These are phyloP conservation scores for Cyphellophora europaea DNA, from an alignment of 2,329 filamentous ascomycete species.

Conservation along the genomic window DNA sequence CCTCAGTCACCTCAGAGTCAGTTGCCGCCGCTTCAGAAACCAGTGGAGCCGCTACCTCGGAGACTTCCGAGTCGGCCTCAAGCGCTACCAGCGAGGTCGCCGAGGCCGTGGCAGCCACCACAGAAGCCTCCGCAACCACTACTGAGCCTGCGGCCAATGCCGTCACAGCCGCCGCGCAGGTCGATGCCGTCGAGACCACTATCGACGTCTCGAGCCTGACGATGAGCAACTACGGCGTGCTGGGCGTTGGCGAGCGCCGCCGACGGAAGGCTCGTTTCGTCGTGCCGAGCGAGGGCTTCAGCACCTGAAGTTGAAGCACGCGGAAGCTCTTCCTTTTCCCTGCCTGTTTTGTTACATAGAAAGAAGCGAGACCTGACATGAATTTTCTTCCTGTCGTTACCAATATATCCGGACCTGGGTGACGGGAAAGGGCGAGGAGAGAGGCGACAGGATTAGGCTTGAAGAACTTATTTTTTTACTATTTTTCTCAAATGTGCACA, in stretches of 20 bases:
- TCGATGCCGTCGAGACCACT: neutral
- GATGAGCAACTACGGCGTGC: neutral
- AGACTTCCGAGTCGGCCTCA: conserved; percentile 3
- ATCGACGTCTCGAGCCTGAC: neutral
- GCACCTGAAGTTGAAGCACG: too few species aligned
- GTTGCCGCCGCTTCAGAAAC: conserved; percentile 1
- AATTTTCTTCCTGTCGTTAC: too few species aligned
- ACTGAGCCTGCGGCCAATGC: neutral
- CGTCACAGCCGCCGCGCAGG: conserved; percentile 1
- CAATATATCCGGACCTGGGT: too few species aligned
- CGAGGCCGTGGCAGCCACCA: neutral
- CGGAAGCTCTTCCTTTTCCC: too few species aligned
- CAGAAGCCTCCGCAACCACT: neutral
- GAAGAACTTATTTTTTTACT: too few species aligned
- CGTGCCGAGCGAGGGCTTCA: too few species aligned
- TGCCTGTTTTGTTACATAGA: too few species aligned
- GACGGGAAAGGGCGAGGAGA: too few species aligned
- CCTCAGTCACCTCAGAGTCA: conserved; percentile 1
- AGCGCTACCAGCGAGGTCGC: conserved; percentile 3
- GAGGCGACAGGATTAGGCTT: too few species aligned
- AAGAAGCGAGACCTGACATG: too few species aligned
- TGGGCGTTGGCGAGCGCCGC: conserved; percentile 1
- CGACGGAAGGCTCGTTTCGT: too few species aligned
- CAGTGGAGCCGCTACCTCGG: neutral
- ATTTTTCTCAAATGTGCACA: too few species aligned